Evolutionary conservation across 2,329 filamentous ascomycete genomes (phyloP), one percentile per base, ranked within the genome.

Genomic region (Botrytis fabae): DNA sequence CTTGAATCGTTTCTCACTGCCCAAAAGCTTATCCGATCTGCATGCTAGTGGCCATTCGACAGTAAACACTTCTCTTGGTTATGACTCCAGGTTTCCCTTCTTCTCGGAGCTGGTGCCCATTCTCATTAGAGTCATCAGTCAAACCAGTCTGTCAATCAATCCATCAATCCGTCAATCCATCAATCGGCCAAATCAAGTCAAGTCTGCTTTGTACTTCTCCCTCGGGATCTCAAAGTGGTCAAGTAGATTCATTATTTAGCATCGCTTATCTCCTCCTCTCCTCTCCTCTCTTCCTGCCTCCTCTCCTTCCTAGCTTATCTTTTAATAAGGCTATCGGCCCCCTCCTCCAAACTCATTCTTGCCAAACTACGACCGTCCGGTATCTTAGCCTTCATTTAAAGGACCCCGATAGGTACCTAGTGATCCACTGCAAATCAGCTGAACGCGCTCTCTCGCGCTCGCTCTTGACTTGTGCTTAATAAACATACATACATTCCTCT

Each of bases 11-110:
- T 57, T 57, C n/a, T 57, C 51, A 57, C 18, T 40, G 35, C 60
- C 62, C 42, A 48, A 65, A 65, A 16, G 42, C 62, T 65, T 65
- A 65, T 65, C 62, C 42, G 62, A 65, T 65, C 62, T 65, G 44
- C 62, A 65, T 16, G 48, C 51, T 57, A 57, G 51, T 57, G 44
- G 9, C 3, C 28, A 65, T 54, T n/a, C n/a, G 48, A 54, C 18
- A 57, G 51, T 28, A 28, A 57, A 28, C 51, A 57, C 32, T 32
- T 32, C 32, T 32, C 32, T 28, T 28, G 6, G 28, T 57, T 57
- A 57, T 28, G 28, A 57, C 51, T 57, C 51, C 51, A 57, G 51
- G 14, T 57, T 57, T 57, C n/a, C 51, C 51, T 57, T 22, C 38
- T 35, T 62, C 5, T 35, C 6, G n/a, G 9, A 61, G 59, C 35